A percentile compares a stretch with the other conserved stretches of the same genome.
phyloP scores from a whole-genome alignment of 805 yeast species.

The Ogataea trehalophila region DNA sequence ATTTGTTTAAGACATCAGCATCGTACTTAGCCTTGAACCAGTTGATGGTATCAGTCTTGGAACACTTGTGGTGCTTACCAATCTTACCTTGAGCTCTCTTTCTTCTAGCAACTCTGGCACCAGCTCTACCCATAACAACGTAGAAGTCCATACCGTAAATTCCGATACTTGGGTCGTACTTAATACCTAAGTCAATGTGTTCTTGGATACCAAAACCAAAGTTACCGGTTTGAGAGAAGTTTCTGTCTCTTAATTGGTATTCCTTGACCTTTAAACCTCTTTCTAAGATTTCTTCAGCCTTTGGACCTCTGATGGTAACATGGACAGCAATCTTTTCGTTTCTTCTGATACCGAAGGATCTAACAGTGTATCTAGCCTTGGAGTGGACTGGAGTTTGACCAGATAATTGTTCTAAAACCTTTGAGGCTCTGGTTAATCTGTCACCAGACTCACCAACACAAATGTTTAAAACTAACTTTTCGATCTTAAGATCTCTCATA shows the following conservation, averaged over 20 bases:
- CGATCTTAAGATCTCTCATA: conserved; percentile 99
- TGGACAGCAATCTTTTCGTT: conserved; percentile 99
- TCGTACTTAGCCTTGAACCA: conserved; percentile 99
- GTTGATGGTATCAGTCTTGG: conserved; percentile 88
- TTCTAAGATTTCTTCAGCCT: conserved; percentile 99
- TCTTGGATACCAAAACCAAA: conserved; percentile 99
- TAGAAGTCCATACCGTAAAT: conserved; percentile 99
- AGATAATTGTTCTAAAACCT: conserved; percentile 98
- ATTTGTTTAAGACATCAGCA: conserved; percentile 92
- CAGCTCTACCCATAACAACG: conserved; percentile 99
- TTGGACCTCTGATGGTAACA: conserved; percentile 99
- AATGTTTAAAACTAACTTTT: conserved; percentile 98
- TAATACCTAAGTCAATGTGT: conserved; percentile 99
- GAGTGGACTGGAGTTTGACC: conserved; percentile 99
- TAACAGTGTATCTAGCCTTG: conserved; percentile 99
- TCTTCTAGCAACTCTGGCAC: conserved; percentile 98
- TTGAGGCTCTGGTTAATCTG: conserved; percentile 99
- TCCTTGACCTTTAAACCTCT: conserved; percentile 99
- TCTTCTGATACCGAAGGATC: conserved; percentile 99
- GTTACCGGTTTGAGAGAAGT: conserved; percentile 99
- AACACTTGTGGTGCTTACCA: conserved; percentile 90
- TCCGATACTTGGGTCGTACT: conserved; percentile 99
- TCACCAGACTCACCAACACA: conserved; percentile 99
- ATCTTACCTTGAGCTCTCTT: conserved; percentile 87
- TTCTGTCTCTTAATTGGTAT: conserved; percentile 89